These are phyloP conservation scores for Butyriboletus appendiculatus DNA, from an alignment of 1,284 basidiomycete genomes.

Conservation along the genomic window DNA sequence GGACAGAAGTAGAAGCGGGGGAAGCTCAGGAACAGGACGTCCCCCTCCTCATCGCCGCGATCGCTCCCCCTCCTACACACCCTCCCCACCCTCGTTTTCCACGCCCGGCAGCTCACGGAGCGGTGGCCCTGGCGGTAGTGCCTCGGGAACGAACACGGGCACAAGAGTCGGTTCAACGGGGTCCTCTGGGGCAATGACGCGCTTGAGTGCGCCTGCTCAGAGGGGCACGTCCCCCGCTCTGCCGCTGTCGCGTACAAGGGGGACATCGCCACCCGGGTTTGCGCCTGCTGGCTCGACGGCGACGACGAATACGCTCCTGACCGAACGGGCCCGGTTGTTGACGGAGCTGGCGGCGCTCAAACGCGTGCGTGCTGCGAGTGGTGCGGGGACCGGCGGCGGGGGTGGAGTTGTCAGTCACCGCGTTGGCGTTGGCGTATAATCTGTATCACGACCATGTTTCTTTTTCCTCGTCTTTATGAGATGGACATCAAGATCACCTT, in stretches of 20 bases:
- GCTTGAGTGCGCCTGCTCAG: background rate
- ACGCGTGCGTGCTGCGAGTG: conserved; percentile 16
- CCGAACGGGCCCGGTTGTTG: conserved; percentile 30
- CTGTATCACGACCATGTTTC: background rate
- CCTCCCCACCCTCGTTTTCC: conserved; percentile 22
- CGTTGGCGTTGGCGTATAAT: conserved; percentile 13
- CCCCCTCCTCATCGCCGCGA: background rate
- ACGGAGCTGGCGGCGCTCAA: conserved; percentile 34
- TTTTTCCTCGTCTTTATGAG: background rate
- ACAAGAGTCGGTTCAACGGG: background rate
- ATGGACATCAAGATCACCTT: background rate
- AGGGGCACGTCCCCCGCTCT: background rate
- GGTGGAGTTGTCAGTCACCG: background rate
- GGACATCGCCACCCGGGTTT: background rate
- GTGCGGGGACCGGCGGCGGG: background rate
- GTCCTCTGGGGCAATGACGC: background rate
- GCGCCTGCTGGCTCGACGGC: conserved; percentile 12
- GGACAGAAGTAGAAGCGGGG: background rate
- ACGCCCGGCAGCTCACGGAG: background rate
- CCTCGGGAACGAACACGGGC: background rate
- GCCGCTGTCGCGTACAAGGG: background rate
- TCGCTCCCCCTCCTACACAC: conserved; percentile 13
- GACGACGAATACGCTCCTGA: conserved; percentile 27
- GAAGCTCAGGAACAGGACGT: background rate
- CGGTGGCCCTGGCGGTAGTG: background rate